A percentile compares a stretch with the other conserved stretches of the same genome.
Conservation (phyloP, 768 basidiomycete species). For the Podaxis sp. region DNA sequence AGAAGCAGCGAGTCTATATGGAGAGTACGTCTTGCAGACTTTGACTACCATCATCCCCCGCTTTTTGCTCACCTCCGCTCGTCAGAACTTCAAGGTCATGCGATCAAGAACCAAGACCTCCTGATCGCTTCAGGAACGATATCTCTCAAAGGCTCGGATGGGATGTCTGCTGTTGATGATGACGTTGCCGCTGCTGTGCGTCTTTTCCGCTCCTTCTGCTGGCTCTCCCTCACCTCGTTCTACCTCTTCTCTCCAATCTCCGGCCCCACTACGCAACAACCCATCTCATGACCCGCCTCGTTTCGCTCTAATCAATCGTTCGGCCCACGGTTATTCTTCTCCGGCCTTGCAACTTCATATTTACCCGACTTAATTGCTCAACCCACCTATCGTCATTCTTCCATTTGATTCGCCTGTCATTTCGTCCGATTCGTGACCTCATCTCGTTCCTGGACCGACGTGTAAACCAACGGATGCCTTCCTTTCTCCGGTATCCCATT, state of each 20-base stretch:
- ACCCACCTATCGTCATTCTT: constrained; percentile 6
- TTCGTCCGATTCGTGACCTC: constrained; percentile 12
- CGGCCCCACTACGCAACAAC: constrained; percentile 2
- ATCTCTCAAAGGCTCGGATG: constrained; percentile 78
- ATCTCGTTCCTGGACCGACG: neutral
- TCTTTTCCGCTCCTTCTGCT: constrained; percentile 23
- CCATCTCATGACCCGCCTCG: constrained; percentile 10
- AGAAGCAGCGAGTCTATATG: constrained; percentile 98
- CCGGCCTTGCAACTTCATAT: neutral
- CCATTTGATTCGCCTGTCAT: constrained; percentile 3
- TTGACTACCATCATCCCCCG: constrained; percentile 18
- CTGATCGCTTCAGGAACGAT: constrained; percentile 87
- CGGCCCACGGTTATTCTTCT: neutral
- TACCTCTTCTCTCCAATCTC: constrained; percentile 13
- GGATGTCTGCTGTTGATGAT: constrained; percentile 83
- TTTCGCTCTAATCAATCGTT: neutral
- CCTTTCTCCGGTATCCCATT: neutral
- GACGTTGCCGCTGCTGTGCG: constrained; percentile 85
- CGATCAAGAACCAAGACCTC: constrained; percentile 95
- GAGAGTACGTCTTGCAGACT: constrained; percentile 68
- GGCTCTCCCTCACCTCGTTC: constrained; percentile 14
- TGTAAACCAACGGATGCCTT: constrained; percentile 2
- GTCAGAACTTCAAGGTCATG: constrained; percentile 92
- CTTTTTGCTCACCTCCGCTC: constrained; percentile 15
- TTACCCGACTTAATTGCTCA: constrained; percentile 1